Evolutionary conservation across 176 grass and related monocot species (phyloP), one percentile per base, ranked within the genome.

Genomic region (Ananas comosus): DNA sequence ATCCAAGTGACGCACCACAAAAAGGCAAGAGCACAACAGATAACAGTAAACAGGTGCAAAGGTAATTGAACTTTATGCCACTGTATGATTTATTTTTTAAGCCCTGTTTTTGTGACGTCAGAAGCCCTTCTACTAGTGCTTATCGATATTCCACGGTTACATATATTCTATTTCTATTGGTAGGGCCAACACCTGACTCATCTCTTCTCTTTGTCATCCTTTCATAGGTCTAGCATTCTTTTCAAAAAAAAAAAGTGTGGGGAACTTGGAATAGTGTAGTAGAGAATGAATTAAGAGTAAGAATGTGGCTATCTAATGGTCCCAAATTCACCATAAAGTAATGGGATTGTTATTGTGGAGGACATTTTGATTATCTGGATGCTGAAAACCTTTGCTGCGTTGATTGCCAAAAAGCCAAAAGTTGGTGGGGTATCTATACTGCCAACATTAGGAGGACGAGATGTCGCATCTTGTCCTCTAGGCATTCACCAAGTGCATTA

Each of bases 131-230:
- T 63, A 21, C 58, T 63, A 63, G 58, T 63, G 58, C 9, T 9
- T 23, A 63, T 10, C 18, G 12, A 24, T 63, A 12, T 63, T 17
- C 23, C 19, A 24, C 9, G 17, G 18, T 63, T 63, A 42, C 33
- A 17, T 63, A 63, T 23, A 21, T 63, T 63, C 58, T 12, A 18
- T 63, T 63, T 63, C 23, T 11, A 23, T 24, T 63, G 58, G 58
- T 63, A 63, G 58, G 58, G 18, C 58, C 58, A 63, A 63, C 19
- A 24, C 19, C 58, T 24, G 58, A 63, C n/a, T 63, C 58, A 63
- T 21, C 58, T 11, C 9, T 23, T 24, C 19, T 63, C 9, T 63
- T 63, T 63, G 9, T 9, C 23, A 11, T 63, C 58, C 58, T 21
- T 3, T 17, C 19, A 63, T 11, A 24, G 58, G 19, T 24, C 9